Percentiles rank a stretch among this genome's conserved stretches.
phyloP scores from a whole-genome alignment of 352 stramenopile genomes.

The Phytophthora kernoviae region DNA sequence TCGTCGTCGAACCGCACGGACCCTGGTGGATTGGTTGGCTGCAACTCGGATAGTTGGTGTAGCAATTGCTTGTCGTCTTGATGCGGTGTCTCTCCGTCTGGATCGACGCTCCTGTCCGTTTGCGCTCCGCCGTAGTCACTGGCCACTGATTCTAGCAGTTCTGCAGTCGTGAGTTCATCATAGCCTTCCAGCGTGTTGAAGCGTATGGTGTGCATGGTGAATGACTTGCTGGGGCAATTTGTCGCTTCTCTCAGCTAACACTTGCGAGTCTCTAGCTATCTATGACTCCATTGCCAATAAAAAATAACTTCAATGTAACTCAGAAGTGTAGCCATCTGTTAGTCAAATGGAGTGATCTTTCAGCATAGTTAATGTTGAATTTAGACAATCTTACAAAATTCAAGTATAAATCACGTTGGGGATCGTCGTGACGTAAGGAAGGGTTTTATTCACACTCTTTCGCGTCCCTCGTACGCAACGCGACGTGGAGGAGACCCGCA shows the following conservation, averaged over 20 bases:
- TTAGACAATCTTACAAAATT: no score
- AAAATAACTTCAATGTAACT: slow-evolving; percentile 27
- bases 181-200: slow-evolving; percentile 17
- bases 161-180: slow-evolving; percentile 21
- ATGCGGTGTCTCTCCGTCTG: slow-evolving; percentile 5
- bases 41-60: slow-evolving; percentile 19
- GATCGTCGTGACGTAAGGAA: no score
- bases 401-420: no score
- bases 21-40: slow-evolving; percentile 1
- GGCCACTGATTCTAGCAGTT: slow-evolving; percentile 20
- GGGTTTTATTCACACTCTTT: no score
- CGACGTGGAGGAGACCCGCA: no score
- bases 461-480: no score
- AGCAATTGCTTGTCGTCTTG: slow-evolving; percentile 27
- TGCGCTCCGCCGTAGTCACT: slow-evolving; percentile 5
- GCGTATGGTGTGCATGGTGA: slow-evolving; percentile 11
- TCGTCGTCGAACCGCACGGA: slow-evolving; percentile 27
- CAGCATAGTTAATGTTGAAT: no score
- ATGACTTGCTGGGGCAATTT: neutral
- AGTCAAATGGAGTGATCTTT: neutral
- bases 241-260: no score
- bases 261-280: no score
- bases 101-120: slow-evolving; percentile 9
- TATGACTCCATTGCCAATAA: neutral
- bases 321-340: slow-evolving; percentile 22